Base-by-base conservation (phyloP, 2,329 filamentous ascomycete genomes). In the Cercospora sp. region DNA sequence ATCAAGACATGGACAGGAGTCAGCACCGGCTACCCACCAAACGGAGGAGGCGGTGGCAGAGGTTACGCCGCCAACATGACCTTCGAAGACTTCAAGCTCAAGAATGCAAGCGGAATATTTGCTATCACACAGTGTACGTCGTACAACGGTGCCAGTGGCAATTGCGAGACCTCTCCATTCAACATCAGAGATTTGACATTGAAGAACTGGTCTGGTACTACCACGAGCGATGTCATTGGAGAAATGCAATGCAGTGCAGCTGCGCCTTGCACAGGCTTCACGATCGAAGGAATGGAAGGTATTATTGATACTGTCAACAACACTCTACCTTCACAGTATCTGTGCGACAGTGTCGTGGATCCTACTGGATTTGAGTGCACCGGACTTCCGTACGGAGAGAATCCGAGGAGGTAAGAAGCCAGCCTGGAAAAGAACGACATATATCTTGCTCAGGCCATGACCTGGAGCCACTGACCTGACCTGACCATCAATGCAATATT, bases 1-100 rank as follows among this genome's bases (percentile, higher is more conserved):
- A 58, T 88, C 70, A 88, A 89, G 77, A 88, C 86, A 0, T 88
- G 86, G 86, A 85, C 85, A 0, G 85, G 83, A n/a, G 76, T 83
- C 10, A 80, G 65, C 5, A 68, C 61, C 4, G 71, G 84, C 23
- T 85, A 82, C 61, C 84, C 85, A 4, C 86, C 85, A 1, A 88
- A 89, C 70, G 86, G 86, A 16, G 86, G 86, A 1, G 86, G 86
- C 8, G 86, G 84, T 18, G 86, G 86, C 3, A 73, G 83, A 0
- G 86, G 86, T 5, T 80, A 77, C 63, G 77, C 77, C 1, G 71
- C 74, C 3, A 78, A 80, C 57, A 74, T 83, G 42, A 71, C 67
- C n/a, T 75, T 80, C 63, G 75, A 74, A 33, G 77, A 83, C 67
- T 73, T 73, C 66, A 66, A 53, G 16, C 60, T 74, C 10, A 55